Base-by-base conservation (phyloP, 768 basidiomycete species). In the Collybia nuda region DNA sequence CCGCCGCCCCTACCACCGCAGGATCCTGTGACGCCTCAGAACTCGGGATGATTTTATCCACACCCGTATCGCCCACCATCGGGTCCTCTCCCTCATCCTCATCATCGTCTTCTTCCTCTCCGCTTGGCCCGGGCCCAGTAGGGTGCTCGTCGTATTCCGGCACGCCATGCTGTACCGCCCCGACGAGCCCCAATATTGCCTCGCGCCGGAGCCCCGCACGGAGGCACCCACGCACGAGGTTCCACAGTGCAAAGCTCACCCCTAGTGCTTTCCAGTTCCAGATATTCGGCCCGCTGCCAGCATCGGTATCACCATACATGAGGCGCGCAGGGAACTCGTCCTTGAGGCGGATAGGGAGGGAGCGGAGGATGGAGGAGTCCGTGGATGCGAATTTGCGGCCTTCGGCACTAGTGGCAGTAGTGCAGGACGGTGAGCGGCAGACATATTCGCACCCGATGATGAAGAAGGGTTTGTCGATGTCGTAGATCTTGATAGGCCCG, bases 391-490 rank as follows among this genome's bases (percentile, higher is more conserved):
- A 90, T 54, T 73, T 81, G 24, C 87, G 79, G 3, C 84, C 84
- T 26, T 86, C 84, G 2, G 74, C 51, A 6, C 69, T 61, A 22
- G 70, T 61, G 26, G 71, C 63, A 23, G 74, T 62, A 22, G 71
- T 52, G 61, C 87, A 90, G 18, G 67, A 38, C 1, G 67, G 37
- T 23, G 75, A 82, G 44, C 75, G 76, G 62, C 90, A 92, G 4
- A 75, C 73, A 52, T 92, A 92, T 62, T 88, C 85, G 61, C 88
- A 89, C n/a, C 86, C 90, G 29, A 92, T 88, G 64, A 92, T 78
- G 62, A 86, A 91, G 68, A 91, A 92, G 2, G 88, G 86, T 52
- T 81, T 82, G 55, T 85, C 82, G 43, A 92, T 79, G 57, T 92
- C 89, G 62, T 90, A 88, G 4, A 90, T 78, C 58, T 88, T 90